Evolutionary conservation across 208 protist species (phyloP).

Genomic region (Trichomonas gallinae): DNA sequence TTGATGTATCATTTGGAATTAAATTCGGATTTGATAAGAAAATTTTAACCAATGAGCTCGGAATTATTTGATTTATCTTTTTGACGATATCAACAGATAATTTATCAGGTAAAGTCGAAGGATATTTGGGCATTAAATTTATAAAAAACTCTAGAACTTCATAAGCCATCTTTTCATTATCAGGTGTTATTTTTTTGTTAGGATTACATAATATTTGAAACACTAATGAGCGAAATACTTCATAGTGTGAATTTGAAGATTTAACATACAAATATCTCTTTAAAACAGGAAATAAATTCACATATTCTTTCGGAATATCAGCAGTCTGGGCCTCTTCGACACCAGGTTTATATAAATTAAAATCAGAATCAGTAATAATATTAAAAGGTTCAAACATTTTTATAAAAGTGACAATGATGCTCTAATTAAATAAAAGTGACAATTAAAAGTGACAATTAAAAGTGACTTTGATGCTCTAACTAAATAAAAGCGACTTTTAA

Average conservation of each 20-base stretch:
- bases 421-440: too few relatives aligned
- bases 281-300: not conserved
- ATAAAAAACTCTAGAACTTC: not conserved
- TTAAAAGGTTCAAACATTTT: not conserved
- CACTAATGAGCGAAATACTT: not conserved
- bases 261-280: not conserved
- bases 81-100: not conserved
- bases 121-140: not conserved
- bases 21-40: not conserved
- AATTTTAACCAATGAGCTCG: not conserved
- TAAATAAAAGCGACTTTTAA: too few relatives aligned
- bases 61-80: not conserved
- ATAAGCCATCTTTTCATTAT: not conserved
- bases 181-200: not conserved
- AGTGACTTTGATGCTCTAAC: too few relatives aligned
- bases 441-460: too few relatives aligned
- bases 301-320: not conserved
- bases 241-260: not conserved
- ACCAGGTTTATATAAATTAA: not conserved
- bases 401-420: not conserved
- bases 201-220: not conserved
- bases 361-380: not conserved
- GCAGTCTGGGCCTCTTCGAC: not conserved
- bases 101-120: not conserved
- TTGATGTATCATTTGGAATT: not conserved